Evolutionary conservation across 371 early-diverging fungal species (phyloP).

Genomic region (Choanephora cucurbitarum): DNA sequence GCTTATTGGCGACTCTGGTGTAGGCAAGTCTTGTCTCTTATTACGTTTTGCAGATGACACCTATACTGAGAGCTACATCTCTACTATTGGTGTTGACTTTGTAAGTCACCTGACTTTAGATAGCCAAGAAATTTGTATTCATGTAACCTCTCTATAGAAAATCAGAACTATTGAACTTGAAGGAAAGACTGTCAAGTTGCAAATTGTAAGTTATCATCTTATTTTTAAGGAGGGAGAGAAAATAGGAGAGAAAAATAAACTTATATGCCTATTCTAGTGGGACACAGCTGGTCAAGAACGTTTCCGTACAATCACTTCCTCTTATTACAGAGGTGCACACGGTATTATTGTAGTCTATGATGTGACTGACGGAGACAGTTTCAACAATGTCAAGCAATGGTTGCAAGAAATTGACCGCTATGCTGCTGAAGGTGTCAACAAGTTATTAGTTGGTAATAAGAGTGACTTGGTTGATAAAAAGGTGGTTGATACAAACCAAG

Average conservation of each 20-base stretch:
- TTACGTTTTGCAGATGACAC: constrained; percentile 98
- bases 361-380: constrained; percentile 95
- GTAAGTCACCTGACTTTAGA: no score
- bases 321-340: constrained; percentile 99
- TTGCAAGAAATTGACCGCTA: constrained; percentile 91
- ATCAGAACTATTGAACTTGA: constrained; percentile 99
- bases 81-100: constrained; percentile 99
- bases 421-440: constrained; percentile 78
- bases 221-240: background rate
- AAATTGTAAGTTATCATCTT: constrained; percentile 89
- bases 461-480: constrained; percentile 93
- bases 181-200: constrained; percentile 98
- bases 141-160: constrained; percentile 70
- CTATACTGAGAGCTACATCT: constrained; percentile 97
- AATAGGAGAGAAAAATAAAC: background rate
- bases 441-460: constrained; percentile 99
- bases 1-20: constrained; percentile 98
- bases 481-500: constrained; percentile 74
- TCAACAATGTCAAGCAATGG: constrained; percentile 94
- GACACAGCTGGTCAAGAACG: constrained; percentile 99
- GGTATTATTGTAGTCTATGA: constrained; percentile 99
- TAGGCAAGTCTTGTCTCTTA: constrained; percentile 98
- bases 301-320: constrained; percentile 98
- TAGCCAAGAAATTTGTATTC: no score
- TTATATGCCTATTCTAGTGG: constrained; percentile 67